Base-by-base conservation (phyloP, 345 rosid genomes). In the Eutrema yunnanense region DNA sequence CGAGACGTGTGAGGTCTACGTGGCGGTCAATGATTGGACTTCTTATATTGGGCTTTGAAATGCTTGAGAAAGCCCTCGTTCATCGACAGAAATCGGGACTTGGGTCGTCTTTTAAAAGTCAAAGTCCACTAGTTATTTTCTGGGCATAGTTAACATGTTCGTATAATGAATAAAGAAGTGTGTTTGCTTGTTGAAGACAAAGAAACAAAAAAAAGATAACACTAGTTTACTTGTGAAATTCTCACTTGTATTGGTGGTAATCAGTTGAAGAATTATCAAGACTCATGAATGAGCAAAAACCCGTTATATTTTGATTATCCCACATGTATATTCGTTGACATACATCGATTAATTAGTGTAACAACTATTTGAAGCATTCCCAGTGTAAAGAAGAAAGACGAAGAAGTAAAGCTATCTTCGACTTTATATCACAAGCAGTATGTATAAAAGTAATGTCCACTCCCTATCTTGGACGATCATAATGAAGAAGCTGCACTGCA, bases 341-440 rank as follows among this genome's bases (percentile, higher is more conserved):
- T n/a, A 52, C 2, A 52, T 10, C n/a, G 55, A 50, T 9, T 2
- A 9, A 3, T 50, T 50, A 52, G 8, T 55, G 58, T 30, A 34
- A n/a, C 27, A 37, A 56, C 12, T 42, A 55, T 33, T 9, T 9
- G 14, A 44, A 46, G 27, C 53, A 62, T 2, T 2, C 4, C 41
- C 27, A 32, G 38, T 3, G 51, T 16, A 16, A 41, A 6, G 32
- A 68, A 55, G 48, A 50, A 32, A 32, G 67, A 44, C 27, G 22
- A 65, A 44, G 27, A 37, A 48, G 49, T 58, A 70, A 22, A 59
- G 74, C 44, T 51, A 52, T 72, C 76, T 63, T 63, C 48, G 54
- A 63, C 63, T 53, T 64, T 73, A 73, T 73, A 65, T 36, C 65
- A 65, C 65, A 73, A 65, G 51, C 14, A 51, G 65, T 73, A 46